phyloP scores from a whole-genome alignment of 1,139 yeast genomes.

The Nadsonia commutata region DNA sequence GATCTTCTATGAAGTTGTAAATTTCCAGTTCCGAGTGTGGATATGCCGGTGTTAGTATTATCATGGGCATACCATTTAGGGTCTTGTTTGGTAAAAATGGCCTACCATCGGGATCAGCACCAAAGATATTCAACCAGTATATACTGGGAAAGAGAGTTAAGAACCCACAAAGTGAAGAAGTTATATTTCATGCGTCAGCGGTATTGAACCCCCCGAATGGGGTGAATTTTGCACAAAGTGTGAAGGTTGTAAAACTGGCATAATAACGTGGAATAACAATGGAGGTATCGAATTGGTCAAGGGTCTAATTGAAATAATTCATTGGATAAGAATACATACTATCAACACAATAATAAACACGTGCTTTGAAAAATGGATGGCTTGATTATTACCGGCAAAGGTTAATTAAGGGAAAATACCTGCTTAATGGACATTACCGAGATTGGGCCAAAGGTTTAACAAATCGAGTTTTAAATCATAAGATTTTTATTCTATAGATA shows the following conservation, averaged over 20 bases:
- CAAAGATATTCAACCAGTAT: slow-evolving; percentile 62
- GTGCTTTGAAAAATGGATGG: slow-evolving; percentile 72
- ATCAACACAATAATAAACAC: slow-evolving; percentile 66
- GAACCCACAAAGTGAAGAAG: slow-evolving; percentile 78
- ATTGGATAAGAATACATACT: slow-evolving; percentile 78
- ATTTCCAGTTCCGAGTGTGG: slow-evolving; percentile 40
- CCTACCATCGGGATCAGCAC: slow-evolving; percentile 46
- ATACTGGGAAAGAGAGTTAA: slow-evolving; percentile 81
- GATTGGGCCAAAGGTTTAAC: slow-evolving; percentile 82
- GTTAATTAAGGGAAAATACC: slow-evolving; percentile 86
- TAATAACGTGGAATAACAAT: slow-evolving; percentile 85
- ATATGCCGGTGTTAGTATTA: slow-evolving; percentile 74
- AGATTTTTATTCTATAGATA: slow-evolving; percentile 67
- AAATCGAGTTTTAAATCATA: slow-evolving; percentile 77
- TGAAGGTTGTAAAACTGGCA: slow-evolving; percentile 83
- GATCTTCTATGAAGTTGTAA: slow-evolving; percentile 25
- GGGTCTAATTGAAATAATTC: slow-evolving; percentile 87
- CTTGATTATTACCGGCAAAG: slow-evolving; percentile 78
- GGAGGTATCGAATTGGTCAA: slow-evolving; percentile 86
- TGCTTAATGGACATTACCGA: slow-evolving; percentile 86
- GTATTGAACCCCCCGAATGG: slow-evolving; percentile 82
- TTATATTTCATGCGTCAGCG: slow-evolving; percentile 62
- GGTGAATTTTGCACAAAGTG: slow-evolving; percentile 74
- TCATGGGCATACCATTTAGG: slow-evolving; percentile 63
- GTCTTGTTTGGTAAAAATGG: slow-evolving; percentile 36